Evolutionary conservation across 306 rosid genomes (phyloP).

Genomic region (Prunus salicina): DNA sequence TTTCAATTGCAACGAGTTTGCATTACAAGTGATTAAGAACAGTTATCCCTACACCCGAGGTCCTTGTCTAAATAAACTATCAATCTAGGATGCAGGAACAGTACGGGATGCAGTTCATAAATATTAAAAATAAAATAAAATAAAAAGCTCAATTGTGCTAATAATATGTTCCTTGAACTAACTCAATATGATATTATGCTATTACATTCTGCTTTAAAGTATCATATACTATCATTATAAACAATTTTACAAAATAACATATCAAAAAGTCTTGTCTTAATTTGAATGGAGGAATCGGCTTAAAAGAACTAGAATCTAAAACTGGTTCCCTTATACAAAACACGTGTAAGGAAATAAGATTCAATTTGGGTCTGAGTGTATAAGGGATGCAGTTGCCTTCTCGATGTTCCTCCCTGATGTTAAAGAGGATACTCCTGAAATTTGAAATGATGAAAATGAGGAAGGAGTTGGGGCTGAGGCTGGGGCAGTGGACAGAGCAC

Average conservation of each 20-base stretch:
- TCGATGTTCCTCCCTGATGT: slow-evolving; percentile 33
- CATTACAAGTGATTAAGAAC: no score
- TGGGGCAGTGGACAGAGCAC: slow-evolving; percentile 37
- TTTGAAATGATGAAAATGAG: slow-evolving; percentile 40
- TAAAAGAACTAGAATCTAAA: neutral
- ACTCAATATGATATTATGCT: no score
- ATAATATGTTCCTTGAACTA: no score
- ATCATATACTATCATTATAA: neutral
- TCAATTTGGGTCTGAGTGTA: slow-evolving; percentile 25
- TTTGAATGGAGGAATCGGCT: neutral
- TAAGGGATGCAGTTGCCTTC: slow-evolving; percentile 42
- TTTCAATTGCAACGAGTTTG: no score
- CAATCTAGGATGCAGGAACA: no score
- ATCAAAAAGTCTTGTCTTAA: neutral
- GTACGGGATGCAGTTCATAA: no score
- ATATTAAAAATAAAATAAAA: no score
- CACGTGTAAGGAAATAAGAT: neutral
- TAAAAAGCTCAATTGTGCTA: no score
- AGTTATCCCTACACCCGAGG: no score
- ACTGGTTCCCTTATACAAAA: no score
- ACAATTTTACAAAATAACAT: neutral
- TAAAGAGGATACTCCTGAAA: slow-evolving; percentile 19
- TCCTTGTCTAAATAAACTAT: no score
- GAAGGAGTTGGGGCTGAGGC: slow-evolving; percentile 36
- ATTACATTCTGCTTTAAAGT: no score